Conservation (phyloP, 805 yeast species). For the Saccharomycopsis fibuligera region DNA sequence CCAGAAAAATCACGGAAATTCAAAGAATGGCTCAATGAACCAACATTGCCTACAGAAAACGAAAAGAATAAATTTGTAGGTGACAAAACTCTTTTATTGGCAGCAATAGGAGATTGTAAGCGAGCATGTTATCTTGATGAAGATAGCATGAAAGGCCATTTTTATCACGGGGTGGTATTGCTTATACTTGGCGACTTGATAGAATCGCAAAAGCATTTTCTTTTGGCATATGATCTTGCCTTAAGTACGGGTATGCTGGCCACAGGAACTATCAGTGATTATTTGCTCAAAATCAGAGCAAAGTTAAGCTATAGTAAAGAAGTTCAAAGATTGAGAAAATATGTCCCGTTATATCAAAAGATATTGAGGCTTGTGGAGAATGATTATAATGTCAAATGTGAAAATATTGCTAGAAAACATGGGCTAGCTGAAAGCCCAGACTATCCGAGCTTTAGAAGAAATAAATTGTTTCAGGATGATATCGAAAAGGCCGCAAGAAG, state of each 20-base stretch:
- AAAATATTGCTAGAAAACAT: background rate
- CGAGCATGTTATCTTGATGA: background rate
- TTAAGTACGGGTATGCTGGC: background rate
- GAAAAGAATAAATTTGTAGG: background rate
- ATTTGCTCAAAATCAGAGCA: background rate
- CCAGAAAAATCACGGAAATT: background rate
- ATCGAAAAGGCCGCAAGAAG: background rate
- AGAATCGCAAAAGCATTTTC: background rate
- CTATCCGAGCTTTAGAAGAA: conserved; percentile 1
- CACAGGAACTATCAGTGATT: background rate
- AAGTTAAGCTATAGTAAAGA: background rate
- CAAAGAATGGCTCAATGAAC: background rate
- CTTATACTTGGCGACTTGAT: background rate
- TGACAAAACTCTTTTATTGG: background rate
- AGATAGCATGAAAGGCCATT: background rate
- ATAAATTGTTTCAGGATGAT: background rate
- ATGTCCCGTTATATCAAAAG: background rate
- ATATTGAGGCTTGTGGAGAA: background rate
- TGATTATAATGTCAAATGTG: background rate
- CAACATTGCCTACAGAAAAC: background rate
- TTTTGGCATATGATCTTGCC: background rate
- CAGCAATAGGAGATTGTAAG: background rate
- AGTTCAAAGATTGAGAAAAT: background rate
- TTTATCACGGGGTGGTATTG: conserved; percentile 1
- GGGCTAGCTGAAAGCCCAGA: too few relatives aligned